phyloP scores from a whole-genome alignment of 139 green algal species.

The Tetratostichococcus sp. region DNA sequence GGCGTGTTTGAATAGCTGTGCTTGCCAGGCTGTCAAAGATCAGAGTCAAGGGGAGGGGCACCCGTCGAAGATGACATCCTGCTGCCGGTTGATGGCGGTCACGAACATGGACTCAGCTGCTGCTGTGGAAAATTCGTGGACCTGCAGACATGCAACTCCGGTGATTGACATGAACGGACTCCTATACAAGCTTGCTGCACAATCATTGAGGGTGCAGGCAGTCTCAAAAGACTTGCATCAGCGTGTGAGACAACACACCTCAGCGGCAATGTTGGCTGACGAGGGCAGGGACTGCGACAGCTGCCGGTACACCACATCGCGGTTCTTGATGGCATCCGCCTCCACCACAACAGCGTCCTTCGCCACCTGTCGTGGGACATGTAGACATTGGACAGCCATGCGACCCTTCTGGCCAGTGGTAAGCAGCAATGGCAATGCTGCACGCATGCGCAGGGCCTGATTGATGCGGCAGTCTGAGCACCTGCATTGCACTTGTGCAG shows the following conservation, averaged over 20 bases:
- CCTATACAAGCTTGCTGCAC: too few species aligned
- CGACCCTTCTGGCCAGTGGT: too few species aligned
- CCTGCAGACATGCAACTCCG: constrained; percentile 5
- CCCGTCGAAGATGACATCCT: constrained; percentile 42
- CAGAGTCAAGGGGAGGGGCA: too few species aligned
- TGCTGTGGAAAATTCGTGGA: constrained; percentile 49
- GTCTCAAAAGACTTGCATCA: too few species aligned
- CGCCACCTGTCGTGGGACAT: constrained; percentile 35
- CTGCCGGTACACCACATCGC: constrained; percentile 30
- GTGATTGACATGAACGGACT: too few species aligned
- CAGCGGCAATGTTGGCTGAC: constrained; percentile 4
- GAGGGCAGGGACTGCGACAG: constrained; percentile 9
- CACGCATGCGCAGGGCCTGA: too few species aligned
- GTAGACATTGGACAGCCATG: neutral
- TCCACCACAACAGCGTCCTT: constrained; percentile 47
- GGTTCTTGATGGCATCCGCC: constrained; percentile 54
- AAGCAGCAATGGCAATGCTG: too few species aligned
- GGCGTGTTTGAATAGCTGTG: too few species aligned
- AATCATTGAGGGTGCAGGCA: too few species aligned
- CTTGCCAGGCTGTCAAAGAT: too few species aligned
- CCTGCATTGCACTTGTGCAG: too few species aligned
- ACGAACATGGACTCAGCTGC: constrained; percentile 38
- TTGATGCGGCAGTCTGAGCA: too few species aligned
- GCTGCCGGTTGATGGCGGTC: constrained; percentile 39
- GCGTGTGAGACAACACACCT: constrained; percentile 2